Conservation (phyloP, 192 early-diverging fungal genomes). For the Coemansia sp. region DNA sequence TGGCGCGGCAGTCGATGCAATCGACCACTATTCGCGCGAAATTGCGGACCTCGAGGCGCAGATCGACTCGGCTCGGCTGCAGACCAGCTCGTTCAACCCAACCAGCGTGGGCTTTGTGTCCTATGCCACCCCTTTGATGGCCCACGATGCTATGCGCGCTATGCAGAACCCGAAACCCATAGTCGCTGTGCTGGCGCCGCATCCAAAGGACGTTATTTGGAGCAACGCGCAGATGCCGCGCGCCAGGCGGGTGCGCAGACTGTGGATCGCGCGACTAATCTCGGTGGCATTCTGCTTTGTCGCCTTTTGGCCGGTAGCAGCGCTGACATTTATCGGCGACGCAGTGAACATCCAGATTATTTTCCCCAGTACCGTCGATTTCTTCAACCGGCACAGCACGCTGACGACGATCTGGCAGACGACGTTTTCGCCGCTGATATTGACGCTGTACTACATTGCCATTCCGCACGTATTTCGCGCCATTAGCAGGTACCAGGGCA, state of each 20-base stretch:
- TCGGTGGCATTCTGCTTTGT: slow-evolving; percentile 60
- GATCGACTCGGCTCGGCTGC: slow-evolving; percentile 53
- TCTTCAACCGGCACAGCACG: slow-evolving; percentile 51
- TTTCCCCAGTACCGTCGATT: slow-evolving; percentile 50
- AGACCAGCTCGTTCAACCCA: slow-evolving; percentile 52
- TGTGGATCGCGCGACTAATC: slow-evolving; percentile 40
- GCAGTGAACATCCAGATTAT: slow-evolving; percentile 58
- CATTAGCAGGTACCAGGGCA: slow-evolving; percentile 67
- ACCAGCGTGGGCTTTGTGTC: slow-evolving; percentile 73
- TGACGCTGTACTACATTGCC: slow-evolving; percentile 64
- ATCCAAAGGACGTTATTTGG: slow-evolving; percentile 77
- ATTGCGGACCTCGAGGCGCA: slow-evolving; percentile 57
- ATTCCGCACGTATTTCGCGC: slow-evolving; percentile 63
- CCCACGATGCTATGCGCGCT: slow-evolving; percentile 42
- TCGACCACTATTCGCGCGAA: slow-evolving; percentile 65
- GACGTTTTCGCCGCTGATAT: slow-evolving; percentile 62
- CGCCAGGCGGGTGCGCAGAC: slow-evolving; percentile 42
- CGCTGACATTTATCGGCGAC: slow-evolving; percentile 60
- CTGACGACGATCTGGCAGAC: slow-evolving; percentile 62
- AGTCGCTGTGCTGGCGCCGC: slow-evolving; percentile 55
- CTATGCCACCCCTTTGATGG: slow-evolving; percentile 55
- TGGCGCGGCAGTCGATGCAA: slow-evolving; percentile 60
- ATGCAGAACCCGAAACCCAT: slow-evolving; percentile 24
- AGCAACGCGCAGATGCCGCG: slow-evolving; percentile 61
- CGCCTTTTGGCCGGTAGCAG: slow-evolving; percentile 66